Percentiles rank a stretch among this genome's conserved stretches.
phyloP scores from a whole-genome alignment of 2,329 filamentous ascomycete genomes.

The Decorospora gaudefroyi region DNA sequence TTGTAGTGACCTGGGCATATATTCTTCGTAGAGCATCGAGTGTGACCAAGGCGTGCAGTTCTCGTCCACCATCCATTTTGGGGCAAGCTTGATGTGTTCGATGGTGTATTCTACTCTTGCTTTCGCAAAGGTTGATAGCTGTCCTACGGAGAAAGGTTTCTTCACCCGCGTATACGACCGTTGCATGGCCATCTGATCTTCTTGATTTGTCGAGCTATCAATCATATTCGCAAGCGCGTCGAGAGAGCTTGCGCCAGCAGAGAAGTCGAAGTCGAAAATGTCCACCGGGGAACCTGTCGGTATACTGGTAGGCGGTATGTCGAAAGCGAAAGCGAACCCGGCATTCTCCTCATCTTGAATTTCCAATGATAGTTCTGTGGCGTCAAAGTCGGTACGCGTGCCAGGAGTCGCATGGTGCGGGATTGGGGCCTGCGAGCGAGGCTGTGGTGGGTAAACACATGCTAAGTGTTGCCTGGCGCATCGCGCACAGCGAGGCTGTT shows the following conservation, averaged over 20 bases:
- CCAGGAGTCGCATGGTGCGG: background rate
- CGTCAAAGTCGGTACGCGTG: slow-evolving; percentile 27
- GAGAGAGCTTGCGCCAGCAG: slow-evolving; percentile 54
- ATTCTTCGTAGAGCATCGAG: slow-evolving; percentile 55
- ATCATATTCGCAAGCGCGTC: slow-evolving; percentile 50
- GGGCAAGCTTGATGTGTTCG: slow-evolving; percentile 33
- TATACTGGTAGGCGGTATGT: slow-evolving; percentile 8
- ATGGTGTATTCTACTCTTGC: slow-evolving; percentile 36
- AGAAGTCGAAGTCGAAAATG: slow-evolving; percentile 28
- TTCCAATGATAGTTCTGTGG: background rate
- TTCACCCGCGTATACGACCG: background rate
- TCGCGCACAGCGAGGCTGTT: slow-evolving; percentile 57
- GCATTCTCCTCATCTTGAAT: slow-evolving; percentile 30
- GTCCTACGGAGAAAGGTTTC: slow-evolving; percentile 16
- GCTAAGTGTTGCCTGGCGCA: slow-evolving; percentile 55
- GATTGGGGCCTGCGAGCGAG: background rate
- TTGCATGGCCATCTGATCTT: slow-evolving; percentile 2
- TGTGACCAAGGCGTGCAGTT: slow-evolving; percentile 61
- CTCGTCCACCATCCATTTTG: slow-evolving; percentile 53
- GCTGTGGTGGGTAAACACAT: slow-evolving; percentile 53
- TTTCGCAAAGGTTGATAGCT: slow-evolving; percentile 25
- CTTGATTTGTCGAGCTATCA: background rate
- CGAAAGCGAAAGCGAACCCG: slow-evolving; percentile 11
- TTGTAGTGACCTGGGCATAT: slow-evolving; percentile 59
- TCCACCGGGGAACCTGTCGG: slow-evolving; percentile 7